Evolutionary conservation across 805 yeast genomes (phyloP).

Genomic region (Torulaspora maleeae): DNA sequence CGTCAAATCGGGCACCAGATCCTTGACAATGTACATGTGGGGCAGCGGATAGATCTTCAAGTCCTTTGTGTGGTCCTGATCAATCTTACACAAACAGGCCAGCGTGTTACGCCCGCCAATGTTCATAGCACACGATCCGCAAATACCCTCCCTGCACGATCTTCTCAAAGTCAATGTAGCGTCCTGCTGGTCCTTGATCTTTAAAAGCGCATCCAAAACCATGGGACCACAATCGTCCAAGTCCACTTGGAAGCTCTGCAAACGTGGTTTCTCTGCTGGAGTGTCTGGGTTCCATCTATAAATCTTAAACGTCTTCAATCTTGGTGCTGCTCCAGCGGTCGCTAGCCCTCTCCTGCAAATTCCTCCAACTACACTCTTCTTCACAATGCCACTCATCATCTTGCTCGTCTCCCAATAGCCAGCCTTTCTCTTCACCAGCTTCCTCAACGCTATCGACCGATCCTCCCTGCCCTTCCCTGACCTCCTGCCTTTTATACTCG

Average conservation of each 20-base stretch:
- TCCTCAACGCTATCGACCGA: background rate
- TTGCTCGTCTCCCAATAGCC: background rate
- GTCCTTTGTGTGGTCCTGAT: slow-evolving; percentile 67
- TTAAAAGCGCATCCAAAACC: slow-evolving; percentile 91
- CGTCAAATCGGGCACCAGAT: slow-evolving; percentile 95
- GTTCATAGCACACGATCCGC: slow-evolving; percentile 99
- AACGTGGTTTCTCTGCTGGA: slow-evolving; percentile 84
- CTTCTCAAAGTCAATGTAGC: slow-evolving; percentile 93
- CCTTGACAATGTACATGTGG: slow-evolving; percentile 96
- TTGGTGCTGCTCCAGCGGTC: slow-evolving; percentile 47
- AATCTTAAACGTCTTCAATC: slow-evolving; percentile 79
- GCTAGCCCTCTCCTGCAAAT: slow-evolving; percentile 26
- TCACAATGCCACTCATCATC: slow-evolving; percentile 5
- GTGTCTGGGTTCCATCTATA: slow-evolving; percentile 99
- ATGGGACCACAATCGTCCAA: slow-evolving; percentile 94
- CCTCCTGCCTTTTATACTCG: background rate
- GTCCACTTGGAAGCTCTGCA: slow-evolving; percentile 80
- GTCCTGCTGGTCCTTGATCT: slow-evolving; percentile 96
- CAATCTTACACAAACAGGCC: slow-evolving; percentile 94
- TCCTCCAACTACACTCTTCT: slow-evolving; percentile 9
- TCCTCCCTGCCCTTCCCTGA: background rate
- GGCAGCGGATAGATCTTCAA: slow-evolving; percentile 94
- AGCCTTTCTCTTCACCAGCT: background rate
- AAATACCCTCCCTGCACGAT: slow-evolving; percentile 98
- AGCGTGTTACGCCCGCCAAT: slow-evolving; percentile 96